Percentiles rank a stretch among this genome's conserved stretches.
These are phyloP conservation scores for Lichtheimia ornata DNA, from an alignment of 371 early-diverging fungal genomes.

Conservation along the genomic window DNA sequence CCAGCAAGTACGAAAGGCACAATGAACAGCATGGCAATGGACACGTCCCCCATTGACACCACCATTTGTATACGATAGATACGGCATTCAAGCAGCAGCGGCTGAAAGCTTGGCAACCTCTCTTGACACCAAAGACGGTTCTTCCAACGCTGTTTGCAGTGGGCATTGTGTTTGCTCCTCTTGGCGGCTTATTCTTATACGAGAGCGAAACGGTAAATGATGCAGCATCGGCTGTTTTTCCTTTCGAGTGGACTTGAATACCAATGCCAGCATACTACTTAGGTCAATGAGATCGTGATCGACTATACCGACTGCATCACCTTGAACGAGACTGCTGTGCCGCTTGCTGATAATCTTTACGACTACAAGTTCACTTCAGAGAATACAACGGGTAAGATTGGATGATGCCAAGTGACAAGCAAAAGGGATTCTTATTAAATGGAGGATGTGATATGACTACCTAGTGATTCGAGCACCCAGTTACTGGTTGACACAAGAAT, in stretches of 20 bases:
- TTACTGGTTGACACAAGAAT: conserved; percentile 23
- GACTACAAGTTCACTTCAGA: conserved; percentile 46
- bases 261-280: no score
- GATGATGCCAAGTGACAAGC: neutral
- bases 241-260: neutral
- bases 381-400: conserved; percentile 34
- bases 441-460: neutral
- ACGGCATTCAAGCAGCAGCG: conserved; percentile 93
- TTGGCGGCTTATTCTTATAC: conserved; percentile 75
- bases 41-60: neutral
- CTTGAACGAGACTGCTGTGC: conserved; percentile 18
- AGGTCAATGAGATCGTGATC: conserved; percentile 74
- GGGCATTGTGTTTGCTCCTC: conserved; percentile 83
- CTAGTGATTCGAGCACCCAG: conserved; percentile 39
- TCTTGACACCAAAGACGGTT: conserved; percentile 88
- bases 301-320: conserved; percentile 82
- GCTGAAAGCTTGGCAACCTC: conserved; percentile 91
- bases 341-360: conserved; percentile 24
- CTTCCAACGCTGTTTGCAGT: conserved; percentile 84
- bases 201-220: conserved; percentile 52
- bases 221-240: neutral
- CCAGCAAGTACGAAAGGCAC: conserved; percentile 38
- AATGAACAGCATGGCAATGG: neutral
- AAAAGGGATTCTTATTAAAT: neutral
- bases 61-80: conserved; percentile 39